A percentile compares a stretch with the other conserved stretches of the same genome.
phyloP scores from a whole-genome alignment of 1,284 basidiomycete species.

The Tilletia caries region DNA sequence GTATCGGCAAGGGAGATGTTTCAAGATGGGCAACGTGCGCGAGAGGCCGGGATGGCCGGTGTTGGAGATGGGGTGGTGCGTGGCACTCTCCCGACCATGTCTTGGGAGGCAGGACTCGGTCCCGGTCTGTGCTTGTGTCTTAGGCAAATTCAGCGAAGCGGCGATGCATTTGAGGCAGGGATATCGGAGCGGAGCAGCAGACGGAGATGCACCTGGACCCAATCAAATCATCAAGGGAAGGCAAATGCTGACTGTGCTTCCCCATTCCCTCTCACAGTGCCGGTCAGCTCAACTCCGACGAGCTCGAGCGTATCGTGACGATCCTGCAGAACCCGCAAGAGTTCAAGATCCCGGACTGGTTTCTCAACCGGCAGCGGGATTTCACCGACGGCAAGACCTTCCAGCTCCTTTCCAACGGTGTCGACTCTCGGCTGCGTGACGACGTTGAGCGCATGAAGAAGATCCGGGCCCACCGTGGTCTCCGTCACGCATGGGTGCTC shows the following conservation, averaged over 20 bases:
- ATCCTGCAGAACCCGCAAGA: conserved; percentile 99
- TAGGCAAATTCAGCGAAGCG: too few relatives aligned
- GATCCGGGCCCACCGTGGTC: conserved; percentile 96
- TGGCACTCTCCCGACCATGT: too few relatives aligned
- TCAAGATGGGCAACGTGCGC: background rate
- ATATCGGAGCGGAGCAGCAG: too few relatives aligned
- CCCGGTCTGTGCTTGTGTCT: too few relatives aligned
- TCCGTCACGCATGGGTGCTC: conserved; percentile 94
- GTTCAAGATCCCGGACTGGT: conserved; percentile 99
- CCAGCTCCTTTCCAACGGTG: conserved; percentile 92
- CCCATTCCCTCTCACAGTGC: conserved; percentile 61
- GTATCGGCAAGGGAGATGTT: conserved; percentile 48
- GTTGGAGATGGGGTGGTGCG: too few relatives aligned
- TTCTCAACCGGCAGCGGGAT: conserved; percentile 94
- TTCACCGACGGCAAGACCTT: conserved; percentile 95
- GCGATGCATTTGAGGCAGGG: too few relatives aligned
- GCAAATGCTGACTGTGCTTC: too few relatives aligned
- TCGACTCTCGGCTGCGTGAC: conserved; percentile 98
- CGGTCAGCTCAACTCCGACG: conserved; percentile 90
- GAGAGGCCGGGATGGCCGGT: too few relatives aligned
- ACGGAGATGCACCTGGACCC: too few relatives aligned
- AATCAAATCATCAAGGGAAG: too few relatives aligned
- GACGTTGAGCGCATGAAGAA: conserved; percentile 99
- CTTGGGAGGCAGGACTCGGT: too few relatives aligned
- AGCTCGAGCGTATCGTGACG: conserved; percentile 97